Evolutionary conservation across 768 basidiomycete genomes (phyloP).

Genomic region (Tylopilus plumbeoviolaceoides): DNA sequence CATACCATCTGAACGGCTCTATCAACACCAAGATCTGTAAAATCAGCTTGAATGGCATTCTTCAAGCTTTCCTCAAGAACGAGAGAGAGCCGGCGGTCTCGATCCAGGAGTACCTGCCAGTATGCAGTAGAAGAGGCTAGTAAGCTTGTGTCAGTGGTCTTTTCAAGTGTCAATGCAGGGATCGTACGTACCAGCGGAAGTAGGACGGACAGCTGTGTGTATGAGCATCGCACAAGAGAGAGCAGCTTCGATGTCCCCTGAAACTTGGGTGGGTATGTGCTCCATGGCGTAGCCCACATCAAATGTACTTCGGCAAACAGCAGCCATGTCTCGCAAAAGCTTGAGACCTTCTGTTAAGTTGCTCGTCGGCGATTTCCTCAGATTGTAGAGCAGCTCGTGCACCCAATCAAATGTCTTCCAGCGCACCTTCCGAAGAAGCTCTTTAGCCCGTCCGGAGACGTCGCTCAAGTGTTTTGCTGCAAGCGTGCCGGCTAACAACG

Average conservation of each 20-base stretch:
- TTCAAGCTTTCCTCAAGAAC: constrained; percentile 16
- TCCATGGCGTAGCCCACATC: constrained; percentile 18
- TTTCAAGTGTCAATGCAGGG: too few relatives aligned
- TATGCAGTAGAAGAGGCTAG: neutral
- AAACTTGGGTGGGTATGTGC: constrained; percentile 10
- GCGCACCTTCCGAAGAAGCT: constrained; percentile 33
- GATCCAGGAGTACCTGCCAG: constrained; percentile 22
- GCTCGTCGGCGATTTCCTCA: constrained; percentile 3
- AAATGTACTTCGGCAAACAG: constrained; percentile 35
- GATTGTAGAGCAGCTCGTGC: constrained; percentile 26
- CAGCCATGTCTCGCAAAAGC: constrained; percentile 34
- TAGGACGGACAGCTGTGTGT: constrained; percentile 20
- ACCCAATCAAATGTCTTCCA: constrained; percentile 36
- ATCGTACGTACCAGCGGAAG: neutral
- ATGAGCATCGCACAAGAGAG: constrained; percentile 25
- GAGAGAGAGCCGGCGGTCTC: constrained; percentile 31
- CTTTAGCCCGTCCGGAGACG: neutral
- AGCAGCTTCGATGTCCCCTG: constrained; percentile 22
- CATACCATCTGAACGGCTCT: constrained; percentile 20
- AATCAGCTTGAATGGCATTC: neutral
- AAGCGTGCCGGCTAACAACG: constrained; percentile 27
- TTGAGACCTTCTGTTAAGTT: constrained; percentile 11
- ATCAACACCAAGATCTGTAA: constrained; percentile 12
- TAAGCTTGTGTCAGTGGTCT: too few relatives aligned
- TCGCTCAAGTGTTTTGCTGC: neutral